A percentile compares a stretch with the other conserved stretches of the same genome.
These are phyloP conservation scores for Apiospora hydei DNA, from an alignment of 2,329 filamentous ascomycete species.

Conservation along the genomic window DNA sequence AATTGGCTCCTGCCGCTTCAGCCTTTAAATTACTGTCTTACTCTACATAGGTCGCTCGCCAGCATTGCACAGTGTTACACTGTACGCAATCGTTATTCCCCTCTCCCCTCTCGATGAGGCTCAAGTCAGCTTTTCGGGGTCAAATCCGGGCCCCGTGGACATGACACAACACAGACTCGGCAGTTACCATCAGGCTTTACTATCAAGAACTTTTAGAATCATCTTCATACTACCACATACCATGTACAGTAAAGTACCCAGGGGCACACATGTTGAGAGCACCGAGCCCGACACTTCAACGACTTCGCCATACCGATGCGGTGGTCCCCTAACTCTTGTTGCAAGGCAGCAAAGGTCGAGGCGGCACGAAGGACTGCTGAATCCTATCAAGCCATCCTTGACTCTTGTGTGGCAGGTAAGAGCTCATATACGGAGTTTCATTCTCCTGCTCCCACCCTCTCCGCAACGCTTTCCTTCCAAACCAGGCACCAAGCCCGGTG, in stretches of 20 bases:
- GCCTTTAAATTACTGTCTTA: too few species aligned
- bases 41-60: too few species aligned
- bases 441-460: background rate
- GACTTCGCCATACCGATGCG: background rate
- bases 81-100: too few species aligned
- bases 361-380: background rate
- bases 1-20: too few species aligned
- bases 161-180: background rate
- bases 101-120: too few species aligned
- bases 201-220: too few species aligned
- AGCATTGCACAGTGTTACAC: too few species aligned
- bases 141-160: background rate
- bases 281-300: background rate
- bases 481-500: slow-evolving; percentile 33
- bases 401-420: background rate
- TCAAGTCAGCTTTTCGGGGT: too few species aligned
- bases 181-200: too few species aligned
- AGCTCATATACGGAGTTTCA: background rate
- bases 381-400: background rate
- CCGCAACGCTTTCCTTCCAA: background rate
- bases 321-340: background rate
- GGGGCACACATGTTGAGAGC: background rate
- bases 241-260: background rate
- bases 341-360: background rate
- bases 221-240: background rate